These are phyloP conservation scores for Knufia petricola DNA, from an alignment of 2,329 filamentous ascomycete genomes.

Conservation along the genomic window DNA sequence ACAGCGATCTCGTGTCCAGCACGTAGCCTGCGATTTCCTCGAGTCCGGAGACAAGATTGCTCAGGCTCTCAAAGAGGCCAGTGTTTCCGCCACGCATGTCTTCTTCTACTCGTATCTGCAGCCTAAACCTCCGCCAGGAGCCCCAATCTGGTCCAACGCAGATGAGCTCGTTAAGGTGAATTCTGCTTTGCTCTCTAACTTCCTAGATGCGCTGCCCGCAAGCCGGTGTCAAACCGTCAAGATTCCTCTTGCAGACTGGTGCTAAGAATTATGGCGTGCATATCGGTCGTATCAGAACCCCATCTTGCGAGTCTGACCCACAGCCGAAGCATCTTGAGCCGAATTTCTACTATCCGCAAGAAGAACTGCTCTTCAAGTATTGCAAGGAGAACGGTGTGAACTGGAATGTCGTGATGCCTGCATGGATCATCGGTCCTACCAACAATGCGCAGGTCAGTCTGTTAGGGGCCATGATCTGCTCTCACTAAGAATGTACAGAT, in stretches of 20 bases:
- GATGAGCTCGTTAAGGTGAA: constrained; percentile 44
- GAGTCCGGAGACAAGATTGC: constrained; percentile 26
- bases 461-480: constrained; percentile 35
- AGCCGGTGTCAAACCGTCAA: constrained; percentile 35
- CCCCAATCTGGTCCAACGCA: constrained; percentile 40
- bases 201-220: constrained; percentile 37
- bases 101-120: constrained; percentile 51
- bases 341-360: constrained; percentile 49
- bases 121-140: constrained; percentile 36
- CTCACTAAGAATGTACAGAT: constrained; percentile 29
- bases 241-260: constrained; percentile 43
- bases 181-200: constrained; percentile 37
- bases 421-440: constrained; percentile 36
- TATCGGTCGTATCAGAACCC: constrained; percentile 36
- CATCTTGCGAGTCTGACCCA: constrained; percentile 39
- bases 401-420: constrained; percentile 43
- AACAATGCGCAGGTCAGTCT: constrained; percentile 35
- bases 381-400: constrained; percentile 28
- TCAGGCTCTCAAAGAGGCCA: constrained; percentile 15
- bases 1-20: constrained; percentile 32
- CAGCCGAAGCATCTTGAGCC: constrained; percentile 34
- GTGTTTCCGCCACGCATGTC: constrained; percentile 32
- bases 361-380: constrained; percentile 39
- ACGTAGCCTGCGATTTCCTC: constrained; percentile 33
- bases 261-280: constrained; percentile 46